Percentiles rank a stretch among this genome's conserved stretches.
These are phyloP conservation scores for Ceratocystis smalleyi DNA, from an alignment of 2,329 filamentous ascomycete species.

Conservation along the genomic window DNA sequence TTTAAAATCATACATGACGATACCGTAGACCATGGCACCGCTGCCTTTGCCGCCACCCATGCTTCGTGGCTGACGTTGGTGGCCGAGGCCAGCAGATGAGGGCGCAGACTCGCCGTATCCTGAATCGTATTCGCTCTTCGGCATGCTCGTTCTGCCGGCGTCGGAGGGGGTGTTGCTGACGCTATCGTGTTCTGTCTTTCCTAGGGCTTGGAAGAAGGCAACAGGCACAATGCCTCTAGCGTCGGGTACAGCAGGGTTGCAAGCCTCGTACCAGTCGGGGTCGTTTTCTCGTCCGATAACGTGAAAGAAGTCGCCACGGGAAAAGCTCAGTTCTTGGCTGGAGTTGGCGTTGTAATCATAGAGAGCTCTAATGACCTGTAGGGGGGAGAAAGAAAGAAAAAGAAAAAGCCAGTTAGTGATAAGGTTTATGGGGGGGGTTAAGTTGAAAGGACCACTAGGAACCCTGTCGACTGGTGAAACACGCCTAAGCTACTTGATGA, in stretches of 20 bases:
- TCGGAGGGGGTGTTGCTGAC: slow-evolving; percentile 38
- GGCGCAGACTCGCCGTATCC: slow-evolving; percentile 53
- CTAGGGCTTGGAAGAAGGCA: slow-evolving; percentile 80
- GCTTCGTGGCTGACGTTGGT: slow-evolving; percentile 36
- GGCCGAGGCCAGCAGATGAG: slow-evolving; percentile 14
- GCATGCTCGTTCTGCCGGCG: slow-evolving; percentile 33
- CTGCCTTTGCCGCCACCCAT: slow-evolving; percentile 26
- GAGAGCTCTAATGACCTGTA: slow-evolving; percentile 85
- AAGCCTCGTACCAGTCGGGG: slow-evolving; percentile 93
- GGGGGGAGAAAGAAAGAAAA: slow-evolving; percentile 6
- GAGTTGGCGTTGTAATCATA: slow-evolving; percentile 78
- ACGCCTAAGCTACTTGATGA: not conserved
- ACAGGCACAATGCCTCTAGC: slow-evolving; percentile 87
- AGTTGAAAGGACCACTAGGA: not conserved
- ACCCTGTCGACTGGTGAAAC: slow-evolving; percentile 11
- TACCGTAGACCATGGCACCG: slow-evolving; percentile 79
- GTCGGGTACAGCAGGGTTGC: slow-evolving; percentile 77
- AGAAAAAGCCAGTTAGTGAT: slow-evolving; percentile 12
- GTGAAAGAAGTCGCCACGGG: slow-evolving; percentile 92
- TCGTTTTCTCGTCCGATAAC: slow-evolving; percentile 94
- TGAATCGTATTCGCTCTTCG: slow-evolving; percentile 62
- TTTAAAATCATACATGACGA: slow-evolving; percentile 93
- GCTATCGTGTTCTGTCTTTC: slow-evolving; percentile 84
- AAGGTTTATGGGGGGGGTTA: slow-evolving; percentile 2
- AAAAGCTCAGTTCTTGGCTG: slow-evolving; percentile 72